phyloP scores from a whole-genome alignment of 768 basidiomycete species.

The Cystobasidium ongulense region DNA sequence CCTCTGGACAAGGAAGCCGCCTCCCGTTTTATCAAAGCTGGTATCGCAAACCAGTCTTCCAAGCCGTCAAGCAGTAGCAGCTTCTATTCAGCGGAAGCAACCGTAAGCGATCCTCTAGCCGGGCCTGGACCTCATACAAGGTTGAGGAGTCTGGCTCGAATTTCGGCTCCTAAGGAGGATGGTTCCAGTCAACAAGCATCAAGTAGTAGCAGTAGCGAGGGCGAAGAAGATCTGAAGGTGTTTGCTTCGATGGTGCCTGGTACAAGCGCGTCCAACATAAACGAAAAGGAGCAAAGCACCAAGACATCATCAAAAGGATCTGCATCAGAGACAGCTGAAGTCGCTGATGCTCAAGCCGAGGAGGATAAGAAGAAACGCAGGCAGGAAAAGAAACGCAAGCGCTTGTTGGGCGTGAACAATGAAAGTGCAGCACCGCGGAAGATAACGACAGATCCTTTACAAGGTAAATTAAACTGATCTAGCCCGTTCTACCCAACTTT shows the following conservation, averaged over 20 bases:
- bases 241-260: background rate
- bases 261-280: background rate
- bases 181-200: background rate
- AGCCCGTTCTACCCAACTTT: background rate
- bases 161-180: background rate
- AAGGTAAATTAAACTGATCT: background rate
- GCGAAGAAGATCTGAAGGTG: background rate
- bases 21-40: conserved; percentile 30
- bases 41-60: conserved; percentile 12
- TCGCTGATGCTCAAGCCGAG: background rate
- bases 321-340: background rate
- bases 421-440: background rate
- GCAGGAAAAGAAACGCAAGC: background rate
- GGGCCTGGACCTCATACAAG: conserved; percentile 5
- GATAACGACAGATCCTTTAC: background rate
- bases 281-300: too few species aligned
- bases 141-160: background rate
- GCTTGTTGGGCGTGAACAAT: background rate
- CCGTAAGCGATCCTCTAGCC: conserved; percentile 5
- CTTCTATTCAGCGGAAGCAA: conserved; percentile 12
- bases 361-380: background rate
- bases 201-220: background rate
- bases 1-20: conserved; percentile 32
- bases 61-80: background rate
- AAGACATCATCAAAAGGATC: too few species aligned